Base-by-base conservation (phyloP, 495 filamentous ascomycete species). In the Aspergillus asperescens region DNA sequence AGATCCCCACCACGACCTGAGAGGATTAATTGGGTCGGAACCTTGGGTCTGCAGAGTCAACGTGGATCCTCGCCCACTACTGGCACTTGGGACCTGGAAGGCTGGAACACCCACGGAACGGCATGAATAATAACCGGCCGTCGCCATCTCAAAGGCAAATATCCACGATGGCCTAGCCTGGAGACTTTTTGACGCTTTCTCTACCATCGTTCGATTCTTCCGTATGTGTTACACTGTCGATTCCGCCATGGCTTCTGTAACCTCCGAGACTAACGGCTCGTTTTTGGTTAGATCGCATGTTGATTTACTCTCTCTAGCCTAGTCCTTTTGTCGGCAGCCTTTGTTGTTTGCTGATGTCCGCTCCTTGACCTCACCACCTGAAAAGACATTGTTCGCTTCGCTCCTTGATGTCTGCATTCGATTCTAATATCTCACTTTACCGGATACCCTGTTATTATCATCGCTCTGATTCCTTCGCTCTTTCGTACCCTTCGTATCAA, bases 291-390 rank as follows among this genome's bases (percentile, higher is more conserved):
- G 44, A 24, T 47, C 29, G 44, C 44, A 47, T 47, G 44, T 47
- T 35, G 44, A 47, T 34, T 32, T 13, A 29, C 28, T 47, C 18
- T 40, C 27, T 18, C 54, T 39, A 38, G 20, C 37, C 28, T 57
- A 53, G 34, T 56, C 31, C 40, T 50, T n/a, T 60, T 58, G 61
- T 65, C 62, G 52, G 55, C 58, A 62, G 56, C 40, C 20, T 43
- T 16, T 40, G 23, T 31, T 61, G 31, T 38, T 61, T 54, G 58
- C 54, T 60, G 59, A 65, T 61, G 62, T 68, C 62, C 65, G 39
- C 60, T 68, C 65, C 51, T 68, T 68, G 53, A 45, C 57, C 38
- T 49, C 52, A 22, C 29, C 38, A 50, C 39, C 35, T 47, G 23
- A 31, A 35, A 32, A 46, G n/a, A 16, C 46, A 27, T 49, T 49